Evolutionary conservation across 495 filamentous ascomycete genomes (phyloP).

Genomic region (Penicillium egyptiacum): DNA sequence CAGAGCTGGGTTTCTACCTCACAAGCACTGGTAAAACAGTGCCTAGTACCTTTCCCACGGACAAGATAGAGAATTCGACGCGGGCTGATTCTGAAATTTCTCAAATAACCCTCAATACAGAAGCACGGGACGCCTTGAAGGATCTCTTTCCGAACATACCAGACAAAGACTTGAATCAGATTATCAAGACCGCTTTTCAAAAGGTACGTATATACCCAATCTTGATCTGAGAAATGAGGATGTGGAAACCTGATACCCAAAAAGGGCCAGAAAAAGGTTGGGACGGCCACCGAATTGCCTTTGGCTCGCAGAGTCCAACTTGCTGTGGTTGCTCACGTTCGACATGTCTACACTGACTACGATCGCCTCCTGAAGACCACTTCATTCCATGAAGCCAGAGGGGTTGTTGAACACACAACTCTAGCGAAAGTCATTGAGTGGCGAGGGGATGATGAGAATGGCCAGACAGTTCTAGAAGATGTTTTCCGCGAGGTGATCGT

Average conservation of each 20-base stretch:
- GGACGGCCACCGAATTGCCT: slow-evolving; percentile 62
- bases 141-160: slow-evolving; percentile 90
- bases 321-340: slow-evolving; percentile 81
- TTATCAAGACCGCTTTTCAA: slow-evolving; percentile 80
- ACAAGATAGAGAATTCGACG: slow-evolving; percentile 11
- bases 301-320: slow-evolving; percentile 76
- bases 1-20: slow-evolving; percentile 43
- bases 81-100: slow-evolving; percentile 34
- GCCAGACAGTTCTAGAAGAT: slow-evolving; percentile 72
- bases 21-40: slow-evolving; percentile 45
- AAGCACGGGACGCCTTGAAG: slow-evolving; percentile 69
- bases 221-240: slow-evolving; percentile 14
- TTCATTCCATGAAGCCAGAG: slow-evolving; percentile 67
- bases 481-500: slow-evolving; percentile 79
- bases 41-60: slow-evolving; percentile 29
- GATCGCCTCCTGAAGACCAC: slow-evolving; percentile 69
- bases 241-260: slow-evolving; percentile 21
- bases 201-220: slow-evolving; percentile 55
- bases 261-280: slow-evolving; percentile 61
- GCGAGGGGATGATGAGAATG: slow-evolving; percentile 82
- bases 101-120: slow-evolving; percentile 67
- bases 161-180: slow-evolving; percentile 68
- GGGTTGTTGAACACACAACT: slow-evolving; percentile 65
- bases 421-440: slow-evolving; percentile 76
- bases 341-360: slow-evolving; percentile 84